Conservation (phyloP, 352 stramenopile genomes). For the Globisporangium splendens region DNA sequence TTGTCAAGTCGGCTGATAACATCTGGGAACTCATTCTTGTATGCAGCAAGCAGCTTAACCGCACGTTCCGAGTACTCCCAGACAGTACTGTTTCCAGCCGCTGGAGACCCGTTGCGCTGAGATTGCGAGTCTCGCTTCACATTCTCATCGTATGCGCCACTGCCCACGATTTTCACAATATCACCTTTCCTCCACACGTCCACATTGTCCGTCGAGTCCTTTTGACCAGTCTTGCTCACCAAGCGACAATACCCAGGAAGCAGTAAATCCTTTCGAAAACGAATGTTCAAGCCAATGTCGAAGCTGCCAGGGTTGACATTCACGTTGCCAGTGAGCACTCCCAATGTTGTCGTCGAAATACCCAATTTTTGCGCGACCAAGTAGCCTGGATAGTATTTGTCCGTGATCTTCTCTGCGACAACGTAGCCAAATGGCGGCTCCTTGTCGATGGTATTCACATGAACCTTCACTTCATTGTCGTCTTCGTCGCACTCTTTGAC, state of each 20-base stretch:
- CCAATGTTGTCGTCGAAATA: conserved; percentile 90
- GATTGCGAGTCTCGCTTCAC: conserved; percentile 18
- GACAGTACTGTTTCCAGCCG: conserved; percentile 21
- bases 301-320: conserved; percentile 90
- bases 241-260: conserved; percentile 93
- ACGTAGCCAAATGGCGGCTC: conserved; percentile 96
- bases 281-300: conserved; percentile 88
- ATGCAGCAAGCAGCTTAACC: conserved; percentile 91
- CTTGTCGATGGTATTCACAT: conserved; percentile 90
- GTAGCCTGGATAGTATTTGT: conserved; percentile 80
- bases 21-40: conserved; percentile 91
- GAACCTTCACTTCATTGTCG: conserved; percentile 87
- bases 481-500: conserved; percentile 46
- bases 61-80: conserved; percentile 98
- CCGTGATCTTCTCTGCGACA: conserved; percentile 90
- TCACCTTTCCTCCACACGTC: conserved; percentile 90
- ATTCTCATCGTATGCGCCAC: conserved; percentile 35
- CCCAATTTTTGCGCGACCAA: conserved; percentile 89
- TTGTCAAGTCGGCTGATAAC: conserved; percentile 89
- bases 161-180: conserved; percentile 92
- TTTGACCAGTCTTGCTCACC: conserved; percentile 24
- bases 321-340: conserved; percentile 92
- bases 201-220: conserved; percentile 22
- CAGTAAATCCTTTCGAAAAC: conserved; percentile 77
- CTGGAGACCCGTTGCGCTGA: not conserved